Evolutionary conservation across 2,329 filamentous ascomycete species (phyloP).

Genomic region (Saccharata proteae): DNA sequence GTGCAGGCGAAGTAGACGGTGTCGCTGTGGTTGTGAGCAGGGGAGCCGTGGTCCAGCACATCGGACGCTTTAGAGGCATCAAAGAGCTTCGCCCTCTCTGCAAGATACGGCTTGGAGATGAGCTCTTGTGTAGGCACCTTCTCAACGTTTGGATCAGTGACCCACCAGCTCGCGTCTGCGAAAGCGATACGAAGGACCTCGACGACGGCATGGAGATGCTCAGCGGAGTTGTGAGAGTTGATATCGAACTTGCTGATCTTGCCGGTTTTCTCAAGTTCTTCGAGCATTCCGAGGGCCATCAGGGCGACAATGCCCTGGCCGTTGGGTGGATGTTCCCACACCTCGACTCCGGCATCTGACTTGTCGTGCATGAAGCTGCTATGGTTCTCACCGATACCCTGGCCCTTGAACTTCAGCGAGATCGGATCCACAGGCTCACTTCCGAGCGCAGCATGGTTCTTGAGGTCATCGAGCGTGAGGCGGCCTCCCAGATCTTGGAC

Average conservation of each 20-base stretch:
- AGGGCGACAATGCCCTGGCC: slow-evolving; percentile 91
- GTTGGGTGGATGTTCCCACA: slow-evolving; percentile 97
- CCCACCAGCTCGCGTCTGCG: slow-evolving; percentile 79
- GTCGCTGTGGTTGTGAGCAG: slow-evolving; percentile 74
- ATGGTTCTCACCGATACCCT: slow-evolving; percentile 41
- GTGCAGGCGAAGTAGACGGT: slow-evolving; percentile 90
- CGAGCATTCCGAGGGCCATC: slow-evolving; percentile 85
- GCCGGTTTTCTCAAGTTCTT: slow-evolving; percentile 66
- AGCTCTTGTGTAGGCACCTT: slow-evolving; percentile 59
- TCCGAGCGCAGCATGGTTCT: slow-evolving; percentile 59
- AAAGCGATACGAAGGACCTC: slow-evolving; percentile 84
- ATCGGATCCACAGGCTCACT: slow-evolving; percentile 78
- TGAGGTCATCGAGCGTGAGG: slow-evolving; percentile 67
- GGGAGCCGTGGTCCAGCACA: slow-evolving; percentile 52
- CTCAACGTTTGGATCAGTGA: slow-evolving; percentile 66
- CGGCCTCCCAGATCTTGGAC: slow-evolving; percentile 65
- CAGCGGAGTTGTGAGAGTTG: slow-evolving; percentile 67
- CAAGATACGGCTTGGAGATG: slow-evolving; percentile 62
- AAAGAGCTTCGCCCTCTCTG: slow-evolving; percentile 54
- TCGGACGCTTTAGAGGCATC: slow-evolving; percentile 39
- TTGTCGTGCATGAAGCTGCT: slow-evolving; percentile 18
- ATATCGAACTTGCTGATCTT: slow-evolving; percentile 60
- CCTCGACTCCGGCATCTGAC: slow-evolving; percentile 50
- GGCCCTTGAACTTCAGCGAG: slow-evolving; percentile 63
- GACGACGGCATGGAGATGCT: slow-evolving; percentile 68